Evolutionary conservation across 352 stramenopile species (phyloP), one percentile per base, ranked within the genome.

Genomic region (Pythium plurisporium): DNA sequence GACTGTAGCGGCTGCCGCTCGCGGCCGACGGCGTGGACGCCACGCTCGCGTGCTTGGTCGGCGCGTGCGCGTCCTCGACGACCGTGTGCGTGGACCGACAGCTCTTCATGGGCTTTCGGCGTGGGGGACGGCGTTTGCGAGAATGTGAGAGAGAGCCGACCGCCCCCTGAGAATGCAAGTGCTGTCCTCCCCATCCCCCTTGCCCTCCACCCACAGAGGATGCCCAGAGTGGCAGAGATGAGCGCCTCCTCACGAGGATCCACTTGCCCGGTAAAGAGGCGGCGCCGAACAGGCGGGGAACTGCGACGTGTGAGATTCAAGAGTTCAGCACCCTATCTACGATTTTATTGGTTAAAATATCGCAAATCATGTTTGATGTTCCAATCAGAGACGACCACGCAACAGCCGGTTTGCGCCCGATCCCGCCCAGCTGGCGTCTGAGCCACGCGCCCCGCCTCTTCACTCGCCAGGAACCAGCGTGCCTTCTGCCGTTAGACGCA

Each of bases 271-370:
- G 45, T 53, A 53, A 59, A 59, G 41, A 59, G 41, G 26, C 40
- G 51, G 51, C 36, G 38, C 43, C 34, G 54, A 51, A 61, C 44
- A 26, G 10, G 8, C 8, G 44, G 11, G 25, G 55, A 54, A 55
- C 30, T 62, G 55, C 36, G 55, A 62, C 55, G 55, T 62, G 55
- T 62, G 55, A 41, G 44, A 42, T 34, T 40, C 50, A 58, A 49
- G 50, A 42, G 50, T 58, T 58, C 50, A 53, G 55, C 41, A 55
- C 17, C 33, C 17, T 33, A 33, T 15, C 23, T 43, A 4, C 2
- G 2, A 8, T 29, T 19, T 27, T 34, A 62, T 62, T 62, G 55
- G 55, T n/a, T 48, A 10, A 40, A 51, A 62, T 22, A 10, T 5
- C 0, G 29, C 4, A 19, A 30, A 26, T 43, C 11, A 30, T 7